Evolutionary conservation across 2,329 filamentous ascomycete species (phyloP).

Genomic region (Exophiala bonariae): DNA sequence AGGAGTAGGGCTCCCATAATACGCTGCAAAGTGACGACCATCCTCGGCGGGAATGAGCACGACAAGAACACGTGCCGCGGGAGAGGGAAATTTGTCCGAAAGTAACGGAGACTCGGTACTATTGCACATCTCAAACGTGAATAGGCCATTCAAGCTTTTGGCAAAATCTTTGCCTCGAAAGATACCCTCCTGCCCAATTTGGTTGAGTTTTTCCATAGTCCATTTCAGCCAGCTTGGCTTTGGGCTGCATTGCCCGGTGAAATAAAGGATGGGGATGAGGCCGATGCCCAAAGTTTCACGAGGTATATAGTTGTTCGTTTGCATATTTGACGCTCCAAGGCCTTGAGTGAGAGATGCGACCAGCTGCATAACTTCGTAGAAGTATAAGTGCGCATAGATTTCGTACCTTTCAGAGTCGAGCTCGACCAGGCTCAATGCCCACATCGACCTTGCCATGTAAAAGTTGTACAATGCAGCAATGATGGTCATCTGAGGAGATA

Average conservation of each 20-base stretch:
- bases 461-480: slow-evolving; percentile 7
- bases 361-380: slow-evolving; percentile 6
- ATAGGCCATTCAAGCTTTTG: slow-evolving; percentile 5
- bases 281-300: slow-evolving; percentile 7
- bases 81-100: slow-evolving; percentile 3
- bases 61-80: slow-evolving; percentile 4
- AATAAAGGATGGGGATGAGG: slow-evolving; percentile 4
- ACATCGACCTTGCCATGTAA: slow-evolving; percentile 8
- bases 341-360: background rate
- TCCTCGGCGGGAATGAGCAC: slow-evolving; percentile 6
- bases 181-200: slow-evolving; percentile 7
- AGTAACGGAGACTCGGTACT: slow-evolving; percentile 1
- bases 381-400: slow-evolving; percentile 4
- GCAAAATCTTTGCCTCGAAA: slow-evolving; percentile 7
- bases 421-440: slow-evolving; percentile 1
- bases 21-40: background rate
- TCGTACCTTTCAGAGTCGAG: slow-evolving; percentile 3
- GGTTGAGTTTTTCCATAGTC: slow-evolving; percentile 4
- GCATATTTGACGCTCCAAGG: background rate
- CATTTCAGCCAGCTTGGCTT: slow-evolving; percentile 1
- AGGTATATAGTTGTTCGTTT: background rate
- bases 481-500: background rate
- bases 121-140: slow-evolving; percentile 4
- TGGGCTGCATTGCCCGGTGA: slow-evolving; percentile 6
- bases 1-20: too few species aligned